Evolutionary conservation across 2,329 filamentous ascomycete species (phyloP).

Genomic region (Bipolaris cookei): DNA sequence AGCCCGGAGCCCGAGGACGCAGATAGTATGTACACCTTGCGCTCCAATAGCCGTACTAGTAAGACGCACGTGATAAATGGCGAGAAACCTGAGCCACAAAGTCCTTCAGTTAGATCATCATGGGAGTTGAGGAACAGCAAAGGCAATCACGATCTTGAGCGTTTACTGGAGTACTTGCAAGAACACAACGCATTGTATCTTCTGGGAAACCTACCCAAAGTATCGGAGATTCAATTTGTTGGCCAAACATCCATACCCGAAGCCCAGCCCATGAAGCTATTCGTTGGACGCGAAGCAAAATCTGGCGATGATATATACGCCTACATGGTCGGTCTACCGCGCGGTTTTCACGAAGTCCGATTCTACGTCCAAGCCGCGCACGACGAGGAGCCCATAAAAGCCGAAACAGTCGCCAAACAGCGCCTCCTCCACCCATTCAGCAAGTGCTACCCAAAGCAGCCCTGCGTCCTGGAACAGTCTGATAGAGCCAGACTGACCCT

Average conservation of each 20-base stretch:
- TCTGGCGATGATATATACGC: slow-evolving; percentile 16
- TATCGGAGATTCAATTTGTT: slow-evolving; percentile 13
- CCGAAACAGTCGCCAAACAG: slow-evolving; percentile 9
- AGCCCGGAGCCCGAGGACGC: slow-evolving; percentile 15
- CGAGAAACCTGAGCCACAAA: neutral
- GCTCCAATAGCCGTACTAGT: slow-evolving; percentile 2
- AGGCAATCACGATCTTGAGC: slow-evolving; percentile 5
- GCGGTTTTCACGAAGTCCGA: slow-evolving; percentile 11
- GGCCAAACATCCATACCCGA: slow-evolving; percentile 11
- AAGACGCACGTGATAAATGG: neutral
- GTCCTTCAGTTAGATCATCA: neutral
- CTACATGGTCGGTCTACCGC: slow-evolving; percentile 10
- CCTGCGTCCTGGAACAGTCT: neutral
- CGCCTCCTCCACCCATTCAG: slow-evolving; percentile 22
- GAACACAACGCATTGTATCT: slow-evolving; percentile 11
- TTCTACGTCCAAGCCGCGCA: slow-evolving; percentile 8
- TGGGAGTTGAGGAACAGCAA: neutral
- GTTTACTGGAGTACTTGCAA: slow-evolving; percentile 9
- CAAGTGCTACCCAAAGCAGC: slow-evolving; percentile 14
- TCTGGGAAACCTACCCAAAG: slow-evolving; percentile 16
- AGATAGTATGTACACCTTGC: slow-evolving; percentile 5
- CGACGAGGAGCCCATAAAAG: neutral
- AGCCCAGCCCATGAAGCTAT: slow-evolving; percentile 17
- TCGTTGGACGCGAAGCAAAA: slow-evolving; percentile 12
- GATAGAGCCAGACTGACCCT: slow-evolving; percentile 11